Percentiles rank a stretch among this genome's conserved stretches.
phyloP scores from a whole-genome alignment of 1,284 basidiomycete genomes.

The Pyrrhoderma lamaoense region DNA sequence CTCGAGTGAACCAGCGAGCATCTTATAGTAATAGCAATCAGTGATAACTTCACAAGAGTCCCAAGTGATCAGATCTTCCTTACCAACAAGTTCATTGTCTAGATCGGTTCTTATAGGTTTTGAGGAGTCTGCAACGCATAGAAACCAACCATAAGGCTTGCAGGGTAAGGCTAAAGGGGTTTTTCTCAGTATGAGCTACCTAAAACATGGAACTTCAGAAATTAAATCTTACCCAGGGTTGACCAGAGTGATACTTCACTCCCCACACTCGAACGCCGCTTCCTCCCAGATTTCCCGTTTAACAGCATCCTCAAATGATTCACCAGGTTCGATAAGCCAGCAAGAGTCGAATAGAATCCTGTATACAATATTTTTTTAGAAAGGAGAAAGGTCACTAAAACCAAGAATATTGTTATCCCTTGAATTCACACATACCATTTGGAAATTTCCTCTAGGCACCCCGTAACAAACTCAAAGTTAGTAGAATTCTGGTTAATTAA shows the following conservation, averaged over 20 bases:
- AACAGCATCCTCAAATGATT: slow-evolving; percentile 92
- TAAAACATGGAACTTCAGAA: background rate
- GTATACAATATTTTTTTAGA: background rate
- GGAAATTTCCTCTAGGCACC: slow-evolving; percentile 55
- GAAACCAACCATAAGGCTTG: slow-evolving; percentile 89
- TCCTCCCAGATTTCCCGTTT: slow-evolving; percentile 93
- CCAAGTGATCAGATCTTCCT: slow-evolving; percentile 18
- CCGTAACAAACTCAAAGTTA: background rate
- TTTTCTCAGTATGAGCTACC: no score
- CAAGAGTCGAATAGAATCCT: slow-evolving; percentile 78
- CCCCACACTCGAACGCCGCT: slow-evolving; percentile 84
- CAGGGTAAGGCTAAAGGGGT: slow-evolving; percentile 65
- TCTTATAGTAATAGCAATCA: slow-evolving; percentile 41
- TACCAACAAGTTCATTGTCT: slow-evolving; percentile 93
- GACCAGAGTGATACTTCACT: slow-evolving; percentile 80
- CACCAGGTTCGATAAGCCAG: slow-evolving; percentile 94
- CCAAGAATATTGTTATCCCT: background rate
- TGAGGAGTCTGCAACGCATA: slow-evolving; percentile 71
- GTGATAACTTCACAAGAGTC: background rate
- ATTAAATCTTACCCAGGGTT: slow-evolving; percentile 63
- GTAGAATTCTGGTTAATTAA: background rate
- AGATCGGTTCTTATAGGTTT: slow-evolving; percentile 79
- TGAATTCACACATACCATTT: slow-evolving; percentile 25
- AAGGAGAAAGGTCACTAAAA: background rate
- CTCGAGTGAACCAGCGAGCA: slow-evolving; percentile 81